Percentiles rank a stretch among this genome's conserved stretches.
phyloP scores from a whole-genome alignment of 2,329 filamentous ascomycete species.

The Cordyceps fumosorosea region DNA sequence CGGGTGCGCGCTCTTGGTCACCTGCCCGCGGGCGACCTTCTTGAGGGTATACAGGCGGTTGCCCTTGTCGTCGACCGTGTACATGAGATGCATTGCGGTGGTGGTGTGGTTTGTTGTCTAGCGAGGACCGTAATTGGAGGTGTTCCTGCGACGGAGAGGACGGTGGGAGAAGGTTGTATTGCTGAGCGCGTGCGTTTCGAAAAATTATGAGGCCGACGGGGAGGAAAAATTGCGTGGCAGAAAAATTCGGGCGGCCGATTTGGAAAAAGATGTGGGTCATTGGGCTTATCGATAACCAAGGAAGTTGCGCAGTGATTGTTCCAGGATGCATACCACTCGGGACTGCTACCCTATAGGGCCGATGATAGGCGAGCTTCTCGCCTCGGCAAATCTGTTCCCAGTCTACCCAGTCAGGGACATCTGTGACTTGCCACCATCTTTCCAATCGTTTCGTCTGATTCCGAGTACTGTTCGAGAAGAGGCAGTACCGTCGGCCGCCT shows the following conservation, averaged over 20 bases:
- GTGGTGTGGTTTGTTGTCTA: neutral
- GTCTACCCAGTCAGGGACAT: conserved; percentile 67
- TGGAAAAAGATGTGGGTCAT: conserved; percentile 1
- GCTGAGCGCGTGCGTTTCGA: neutral
- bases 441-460: conserved; percentile 45
- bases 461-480: conserved; percentile 52
- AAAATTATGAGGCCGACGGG: neutral
- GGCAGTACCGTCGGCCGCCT: conserved; percentile 16
- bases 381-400: conserved; percentile 69
- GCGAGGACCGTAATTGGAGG: too few species aligned
- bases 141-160: too few species aligned
- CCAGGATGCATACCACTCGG: too few species aligned
- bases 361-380: conserved; percentile 68
- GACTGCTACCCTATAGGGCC: too few species aligned
- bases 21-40: conserved; percentile 75
- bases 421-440: conserved; percentile 59
- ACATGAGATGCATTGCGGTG: conserved; percentile 60
- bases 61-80: conserved; percentile 74
- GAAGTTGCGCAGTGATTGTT: too few species aligned
- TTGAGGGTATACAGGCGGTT: conserved; percentile 93
- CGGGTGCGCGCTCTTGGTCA: conserved; percentile 94
- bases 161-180: too few species aligned
- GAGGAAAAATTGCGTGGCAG: conserved; percentile 3
- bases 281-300: conserved; percentile 10
- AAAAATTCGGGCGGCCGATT: neutral